These are phyloP conservation scores for Cyberlindnera veronae DNA, from an alignment of 805 yeast species.

Conservation along the genomic window DNA sequence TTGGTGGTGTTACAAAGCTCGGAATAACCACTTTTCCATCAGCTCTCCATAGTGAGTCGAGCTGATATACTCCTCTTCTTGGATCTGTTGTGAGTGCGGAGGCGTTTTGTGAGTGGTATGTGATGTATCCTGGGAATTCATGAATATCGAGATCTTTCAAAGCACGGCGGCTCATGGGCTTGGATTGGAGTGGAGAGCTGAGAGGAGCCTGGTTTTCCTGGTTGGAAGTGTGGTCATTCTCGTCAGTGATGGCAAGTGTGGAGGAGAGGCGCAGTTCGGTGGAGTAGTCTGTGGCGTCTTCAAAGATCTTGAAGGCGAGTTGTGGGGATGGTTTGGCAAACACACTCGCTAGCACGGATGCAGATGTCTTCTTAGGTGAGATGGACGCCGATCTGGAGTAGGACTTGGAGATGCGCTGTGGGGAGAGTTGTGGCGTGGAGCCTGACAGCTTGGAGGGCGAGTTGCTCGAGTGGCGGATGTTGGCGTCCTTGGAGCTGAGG, in stretches of 20 bases:
- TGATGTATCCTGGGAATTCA: conserved; percentile 19
- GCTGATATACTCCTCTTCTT: conserved; percentile 9
- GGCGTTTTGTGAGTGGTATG: conserved; percentile 8
- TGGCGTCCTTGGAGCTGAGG: conserved; percentile 25
- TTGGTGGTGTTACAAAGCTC: conserved; percentile 27
- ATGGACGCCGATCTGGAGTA: conserved; percentile 3
- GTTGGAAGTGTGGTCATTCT: conserved; percentile 16
- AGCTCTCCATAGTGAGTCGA: conserved; percentile 20
- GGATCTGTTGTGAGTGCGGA: conserved; percentile 1
- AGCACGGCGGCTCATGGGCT: conserved; percentile 1
- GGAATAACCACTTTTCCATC: conserved; percentile 17
- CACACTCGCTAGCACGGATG: background rate
- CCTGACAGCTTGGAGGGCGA: conserved; percentile 9
- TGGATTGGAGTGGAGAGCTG: background rate
- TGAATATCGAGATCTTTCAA: conserved; percentile 18
- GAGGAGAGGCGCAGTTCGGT: conserved; percentile 16
- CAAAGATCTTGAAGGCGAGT: conserved; percentile 24
- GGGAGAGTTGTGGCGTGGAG: conserved; percentile 18
- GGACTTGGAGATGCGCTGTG: conserved; percentile 1
- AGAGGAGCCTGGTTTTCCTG: conserved; percentile 21
- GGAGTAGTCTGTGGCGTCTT: conserved; percentile 24
- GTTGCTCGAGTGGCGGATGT: conserved; percentile 15
- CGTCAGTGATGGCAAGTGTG: conserved; percentile 14
- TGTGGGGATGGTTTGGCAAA: conserved; percentile 11
- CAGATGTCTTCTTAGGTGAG: conserved; percentile 12